Conservation (phyloP, 139 green algal species). For the Microglena sp. region DNA sequence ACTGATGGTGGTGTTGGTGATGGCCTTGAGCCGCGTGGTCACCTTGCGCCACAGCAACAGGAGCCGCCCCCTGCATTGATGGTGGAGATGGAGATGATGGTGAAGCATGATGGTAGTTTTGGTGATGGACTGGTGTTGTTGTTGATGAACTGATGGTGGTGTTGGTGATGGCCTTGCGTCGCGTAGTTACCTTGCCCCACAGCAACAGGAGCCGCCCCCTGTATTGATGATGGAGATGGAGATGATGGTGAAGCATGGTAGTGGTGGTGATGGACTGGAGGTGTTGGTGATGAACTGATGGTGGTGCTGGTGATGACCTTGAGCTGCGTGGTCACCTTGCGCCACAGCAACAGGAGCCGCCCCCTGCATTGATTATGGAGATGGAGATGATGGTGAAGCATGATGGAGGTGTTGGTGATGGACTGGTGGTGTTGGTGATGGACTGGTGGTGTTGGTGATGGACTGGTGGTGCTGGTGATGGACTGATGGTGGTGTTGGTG, state of each 20-base stretch:
- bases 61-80: too few species aligned
- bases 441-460: too few species aligned
- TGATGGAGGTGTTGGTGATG: neutral
- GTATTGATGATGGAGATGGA: neutral
- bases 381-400: neutral
- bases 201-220: too few species aligned
- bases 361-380: neutral
- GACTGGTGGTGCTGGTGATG: too few species aligned
- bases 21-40: too few species aligned
- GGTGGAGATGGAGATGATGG: neutral
- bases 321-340: neutral
- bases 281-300: neutral
- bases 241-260: neutral
- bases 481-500: neutral
- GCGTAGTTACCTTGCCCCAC: too few species aligned
- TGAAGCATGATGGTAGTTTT: neutral
- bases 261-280: neutral
- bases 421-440: too few species aligned
- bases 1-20: too few species aligned
- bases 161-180: too few species aligned
- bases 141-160: too few species aligned
- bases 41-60: too few species aligned
- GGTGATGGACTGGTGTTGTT: too few species aligned
- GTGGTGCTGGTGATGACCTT: neutral
- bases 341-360: conserved; percentile 8